A percentile compares a stretch with the other conserved stretches of the same genome.
Conservation (phyloP, 768 basidiomycete genomes). For the Coprinellus aureogranulatus region DNA sequence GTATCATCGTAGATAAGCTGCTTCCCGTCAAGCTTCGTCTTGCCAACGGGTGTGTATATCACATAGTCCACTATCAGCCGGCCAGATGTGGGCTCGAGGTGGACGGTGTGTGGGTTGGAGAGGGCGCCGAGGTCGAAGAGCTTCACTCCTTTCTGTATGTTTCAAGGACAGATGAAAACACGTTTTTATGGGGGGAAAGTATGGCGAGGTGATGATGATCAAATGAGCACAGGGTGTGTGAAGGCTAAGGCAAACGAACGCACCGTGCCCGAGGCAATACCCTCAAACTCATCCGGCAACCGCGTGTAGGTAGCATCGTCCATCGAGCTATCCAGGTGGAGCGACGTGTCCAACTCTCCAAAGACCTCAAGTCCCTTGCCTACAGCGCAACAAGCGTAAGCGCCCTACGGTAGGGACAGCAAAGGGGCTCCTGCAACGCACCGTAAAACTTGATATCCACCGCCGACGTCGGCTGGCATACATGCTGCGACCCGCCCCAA, state of each 20-base stretch:
- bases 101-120: neutral
- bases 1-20: constrained; percentile 8
- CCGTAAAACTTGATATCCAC: neutral
- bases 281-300: neutral
- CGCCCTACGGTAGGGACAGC: neutral
- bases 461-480: neutral
- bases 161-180: no score
- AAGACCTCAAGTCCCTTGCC: constrained; percentile 6
- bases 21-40: neutral
- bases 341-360: neutral
- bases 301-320: constrained; percentile 1
- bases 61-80: constrained; percentile 7
- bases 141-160: constrained; percentile 5
- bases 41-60: constrained; percentile 3
- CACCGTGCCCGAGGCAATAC: constrained; percentile 1
- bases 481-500: constrained; percentile 2
- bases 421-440: neutral
- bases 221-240: neutral
- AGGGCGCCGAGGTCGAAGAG: constrained; percentile 4
- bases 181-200: no score
- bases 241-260: neutral
- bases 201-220: neutral
- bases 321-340: neutral
- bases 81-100: neutral
- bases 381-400: neutral